Conservation (phyloP, 352 stramenopile species). For the Pythium sp. region DNA sequence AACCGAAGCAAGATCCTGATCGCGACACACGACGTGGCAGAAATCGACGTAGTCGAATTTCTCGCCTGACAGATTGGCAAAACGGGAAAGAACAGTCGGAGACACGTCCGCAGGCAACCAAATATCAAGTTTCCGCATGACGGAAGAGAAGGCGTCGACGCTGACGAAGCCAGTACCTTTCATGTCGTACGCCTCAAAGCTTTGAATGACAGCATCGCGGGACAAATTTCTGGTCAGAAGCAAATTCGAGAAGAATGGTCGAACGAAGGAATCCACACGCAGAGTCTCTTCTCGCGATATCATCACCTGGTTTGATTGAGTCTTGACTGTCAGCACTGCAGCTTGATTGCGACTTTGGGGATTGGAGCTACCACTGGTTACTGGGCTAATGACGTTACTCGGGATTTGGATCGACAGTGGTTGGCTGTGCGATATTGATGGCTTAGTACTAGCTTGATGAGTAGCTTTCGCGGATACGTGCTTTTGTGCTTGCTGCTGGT, state of each 20-base stretch:
- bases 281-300: constrained; percentile 42
- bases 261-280: constrained; percentile 39
- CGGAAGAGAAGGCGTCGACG: constrained; percentile 56
- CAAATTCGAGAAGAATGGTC: constrained; percentile 49
- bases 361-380: background rate
- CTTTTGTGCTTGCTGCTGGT: constrained; percentile 22
- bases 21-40: constrained; percentile 32
- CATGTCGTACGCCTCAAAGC: constrained; percentile 61
- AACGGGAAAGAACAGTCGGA: constrained; percentile 44
- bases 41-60: constrained; percentile 80
- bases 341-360: background rate
- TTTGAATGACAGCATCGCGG: constrained; percentile 25
- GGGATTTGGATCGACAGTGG: constrained; percentile 5
- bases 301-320: background rate
- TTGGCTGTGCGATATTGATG: background rate
- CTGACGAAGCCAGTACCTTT: constrained; percentile 58
- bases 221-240: constrained; percentile 38
- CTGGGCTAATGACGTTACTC: background rate
- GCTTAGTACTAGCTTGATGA: background rate
- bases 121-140: constrained; percentile 66
- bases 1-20: constrained; percentile 10
- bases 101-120: constrained; percentile 39
- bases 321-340: background rate
- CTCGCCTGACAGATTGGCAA: constrained; percentile 37
- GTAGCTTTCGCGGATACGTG: background rate